phyloP scores from a whole-genome alignment of 768 basidiomycete species.

The Dioszegia aurantiaca region DNA sequence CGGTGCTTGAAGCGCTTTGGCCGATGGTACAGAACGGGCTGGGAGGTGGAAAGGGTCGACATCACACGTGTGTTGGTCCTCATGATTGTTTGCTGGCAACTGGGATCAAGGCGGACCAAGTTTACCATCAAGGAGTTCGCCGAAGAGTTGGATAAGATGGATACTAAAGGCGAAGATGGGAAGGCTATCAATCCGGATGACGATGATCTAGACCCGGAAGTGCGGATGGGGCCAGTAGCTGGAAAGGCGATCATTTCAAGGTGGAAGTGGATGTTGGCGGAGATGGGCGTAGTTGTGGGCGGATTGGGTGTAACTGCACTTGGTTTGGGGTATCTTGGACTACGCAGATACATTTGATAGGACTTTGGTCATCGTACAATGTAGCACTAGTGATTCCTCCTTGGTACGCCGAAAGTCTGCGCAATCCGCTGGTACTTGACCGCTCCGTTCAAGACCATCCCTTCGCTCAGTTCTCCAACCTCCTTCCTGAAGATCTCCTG shows the following conservation, averaged over 20 bases:
- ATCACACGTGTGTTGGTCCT: slow-evolving; percentile 33
- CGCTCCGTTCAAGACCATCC: slow-evolving; percentile 48
- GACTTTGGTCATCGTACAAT: background rate
- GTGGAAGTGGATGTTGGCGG: slow-evolving; percentile 34
- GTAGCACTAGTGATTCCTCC: slow-evolving; percentile 38
- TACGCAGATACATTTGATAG: background rate
- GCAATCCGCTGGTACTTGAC: slow-evolving; percentile 50
- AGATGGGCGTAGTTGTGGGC: slow-evolving; percentile 33
- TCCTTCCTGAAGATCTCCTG: slow-evolving; percentile 49
- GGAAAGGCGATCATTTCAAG: slow-evolving; percentile 28
- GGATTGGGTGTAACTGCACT: slow-evolving; percentile 1
- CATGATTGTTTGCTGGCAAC: slow-evolving; percentile 46
- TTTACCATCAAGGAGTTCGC: slow-evolving; percentile 38
- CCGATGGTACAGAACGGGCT: slow-evolving; percentile 22
- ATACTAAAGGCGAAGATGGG: slow-evolving; percentile 22
- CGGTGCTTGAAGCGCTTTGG: slow-evolving; percentile 36
- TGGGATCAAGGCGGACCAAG: slow-evolving; percentile 41
- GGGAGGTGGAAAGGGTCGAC: slow-evolving; percentile 37
- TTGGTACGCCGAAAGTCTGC: slow-evolving; percentile 37
- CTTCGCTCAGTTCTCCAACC: slow-evolving; percentile 47
- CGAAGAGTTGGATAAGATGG: slow-evolving; percentile 19
- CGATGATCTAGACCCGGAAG: slow-evolving; percentile 34
- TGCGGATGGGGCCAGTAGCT: slow-evolving; percentile 31
- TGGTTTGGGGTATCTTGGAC: background rate
- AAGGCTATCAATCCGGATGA: slow-evolving; percentile 29